phyloP scores from a whole-genome alignment of 176 grass and related monocot species.

The Tuctoria greenei region DNA sequence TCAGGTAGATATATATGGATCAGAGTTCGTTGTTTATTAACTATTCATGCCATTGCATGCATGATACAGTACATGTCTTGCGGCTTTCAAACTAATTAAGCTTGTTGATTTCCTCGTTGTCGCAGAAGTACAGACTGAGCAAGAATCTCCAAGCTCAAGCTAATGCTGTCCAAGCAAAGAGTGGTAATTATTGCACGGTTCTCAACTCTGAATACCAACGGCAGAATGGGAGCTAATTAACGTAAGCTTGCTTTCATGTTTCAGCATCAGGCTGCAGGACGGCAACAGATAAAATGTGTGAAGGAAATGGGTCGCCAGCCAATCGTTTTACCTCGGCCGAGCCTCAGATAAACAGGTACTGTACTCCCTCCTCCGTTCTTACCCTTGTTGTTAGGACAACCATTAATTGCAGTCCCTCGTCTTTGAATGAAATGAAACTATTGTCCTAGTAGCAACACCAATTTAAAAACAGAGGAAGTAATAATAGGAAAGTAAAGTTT shows the following conservation, averaged over 20 bases:
- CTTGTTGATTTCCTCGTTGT: slow-evolving; percentile 9
- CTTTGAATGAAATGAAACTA: too few relatives aligned
- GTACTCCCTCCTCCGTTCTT: too few relatives aligned
- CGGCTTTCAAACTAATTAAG: slow-evolving; percentile 38
- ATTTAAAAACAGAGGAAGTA: slow-evolving; percentile 25
- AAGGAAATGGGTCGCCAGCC: slow-evolving; percentile 48
- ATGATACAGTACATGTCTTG: slow-evolving; percentile 31
- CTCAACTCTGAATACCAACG: background rate
- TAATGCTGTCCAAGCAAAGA: slow-evolving; percentile 47
- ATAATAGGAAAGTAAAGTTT: slow-evolving; percentile 23
- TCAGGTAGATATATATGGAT: slow-evolving; percentile 65
- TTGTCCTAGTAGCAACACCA: too few relatives aligned
- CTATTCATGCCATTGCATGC: background rate
- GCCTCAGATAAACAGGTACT: slow-evolving; percentile 34
- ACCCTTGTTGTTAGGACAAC: too few relatives aligned
- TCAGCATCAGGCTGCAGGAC: slow-evolving; percentile 42
- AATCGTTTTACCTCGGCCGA: slow-evolving; percentile 42
- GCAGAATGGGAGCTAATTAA: slow-evolving; percentile 2
- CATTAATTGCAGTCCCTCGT: too few relatives aligned
- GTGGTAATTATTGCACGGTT: slow-evolving; percentile 34
- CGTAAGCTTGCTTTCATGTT: slow-evolving; percentile 19
- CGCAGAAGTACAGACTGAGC: slow-evolving; percentile 83
- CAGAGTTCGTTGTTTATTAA: background rate
- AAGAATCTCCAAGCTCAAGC: slow-evolving; percentile 77
- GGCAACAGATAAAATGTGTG: slow-evolving; percentile 44